A percentile compares a stretch with the other conserved stretches of the same genome.
Evolutionary conservation across 352 stramenopile species (phyloP).

Genomic region (Pythium guiyangense): DNA sequence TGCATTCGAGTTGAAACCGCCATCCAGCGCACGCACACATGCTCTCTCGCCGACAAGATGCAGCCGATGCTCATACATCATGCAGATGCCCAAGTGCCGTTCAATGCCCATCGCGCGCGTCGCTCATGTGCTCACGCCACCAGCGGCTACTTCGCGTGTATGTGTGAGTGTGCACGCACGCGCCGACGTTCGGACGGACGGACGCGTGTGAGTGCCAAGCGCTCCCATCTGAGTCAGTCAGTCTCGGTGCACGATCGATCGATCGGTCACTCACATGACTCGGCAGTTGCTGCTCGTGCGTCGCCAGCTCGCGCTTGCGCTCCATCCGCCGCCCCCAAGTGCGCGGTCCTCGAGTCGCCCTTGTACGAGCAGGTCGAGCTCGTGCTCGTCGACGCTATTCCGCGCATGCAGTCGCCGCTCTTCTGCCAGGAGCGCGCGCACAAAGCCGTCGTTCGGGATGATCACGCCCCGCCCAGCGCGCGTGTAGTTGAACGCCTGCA

Average conservation of each 20-base stretch:
- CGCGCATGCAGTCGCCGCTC: slow-evolving; percentile 39
- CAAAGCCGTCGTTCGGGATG: slow-evolving; percentile 59
- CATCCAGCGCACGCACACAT: too few species aligned
- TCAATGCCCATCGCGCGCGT: too few species aligned
- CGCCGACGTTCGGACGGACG: too few species aligned
- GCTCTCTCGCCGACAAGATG: too few species aligned
- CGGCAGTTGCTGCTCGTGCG: slow-evolving; percentile 1
- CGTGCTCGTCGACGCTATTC: slow-evolving; percentile 39
- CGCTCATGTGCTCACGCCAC: too few species aligned
- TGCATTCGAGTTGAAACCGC: too few species aligned
- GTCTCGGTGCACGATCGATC: neutral
- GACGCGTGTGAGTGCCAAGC: neutral
- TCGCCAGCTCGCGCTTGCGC: neutral
- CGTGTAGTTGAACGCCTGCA: slow-evolving; percentile 56
- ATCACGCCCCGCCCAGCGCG: slow-evolving; percentile 40
- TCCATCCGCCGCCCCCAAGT: neutral
- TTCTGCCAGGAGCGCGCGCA: slow-evolving; percentile 39
- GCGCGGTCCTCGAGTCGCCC: slow-evolving; percentile 21
- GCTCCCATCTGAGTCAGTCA: neutral
- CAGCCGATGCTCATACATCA: too few species aligned
- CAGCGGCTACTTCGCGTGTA: too few species aligned
- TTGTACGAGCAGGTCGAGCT: slow-evolving; percentile 52
- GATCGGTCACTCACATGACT: slow-evolving; percentile 9
- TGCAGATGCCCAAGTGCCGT: too few species aligned
- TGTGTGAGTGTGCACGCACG: neutral